These are phyloP conservation scores for Eimeria maxima DNA, from an alignment of 169 alveolate genomes.

Conservation along the genomic window DNA sequence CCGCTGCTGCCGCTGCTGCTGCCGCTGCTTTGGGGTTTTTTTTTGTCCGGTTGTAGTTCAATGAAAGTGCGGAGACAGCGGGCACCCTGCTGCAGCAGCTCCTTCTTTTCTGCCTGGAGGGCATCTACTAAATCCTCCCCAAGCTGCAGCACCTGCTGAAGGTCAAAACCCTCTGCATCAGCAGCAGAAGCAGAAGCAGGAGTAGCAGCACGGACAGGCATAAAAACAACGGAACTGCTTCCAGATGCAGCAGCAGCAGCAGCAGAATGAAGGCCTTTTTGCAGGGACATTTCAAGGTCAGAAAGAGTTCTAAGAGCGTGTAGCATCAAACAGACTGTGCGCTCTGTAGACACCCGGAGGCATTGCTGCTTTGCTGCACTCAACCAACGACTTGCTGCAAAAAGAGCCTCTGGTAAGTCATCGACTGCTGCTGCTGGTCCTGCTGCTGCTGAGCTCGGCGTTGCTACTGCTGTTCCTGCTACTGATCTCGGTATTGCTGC, in stretches of 20 bases:
- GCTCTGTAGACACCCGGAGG: neutral
- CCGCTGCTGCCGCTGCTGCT: too few relatives aligned
- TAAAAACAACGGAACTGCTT: neutral
- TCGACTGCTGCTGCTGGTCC: conserved; percentile 53
- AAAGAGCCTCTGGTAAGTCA: neutral
- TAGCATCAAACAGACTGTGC: neutral
- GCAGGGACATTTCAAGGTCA: neutral
- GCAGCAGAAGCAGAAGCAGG: conserved; percentile 59
- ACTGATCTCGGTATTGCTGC: neutral
- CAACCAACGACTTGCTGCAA: conserved; percentile 31
- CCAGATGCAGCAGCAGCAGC: conserved; percentile 17
- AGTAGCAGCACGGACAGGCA: neutral
- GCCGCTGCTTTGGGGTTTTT: neutral
- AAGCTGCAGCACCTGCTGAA: conserved; percentile 24
- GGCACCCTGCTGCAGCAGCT: neutral
- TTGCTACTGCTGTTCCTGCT: conserved; percentile 32
- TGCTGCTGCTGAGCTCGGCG: neutral
- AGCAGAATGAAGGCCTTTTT: neutral
- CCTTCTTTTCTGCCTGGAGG: neutral
- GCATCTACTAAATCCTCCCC: neutral
- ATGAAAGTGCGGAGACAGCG: neutral
- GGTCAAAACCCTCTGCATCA: neutral
- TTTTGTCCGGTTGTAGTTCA: neutral
- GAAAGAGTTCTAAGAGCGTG: neutral
- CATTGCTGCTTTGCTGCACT: conserved; percentile 21